Conservation (phyloP, 352 stramenopile species). For the Phytophthora lateralis region DNA sequence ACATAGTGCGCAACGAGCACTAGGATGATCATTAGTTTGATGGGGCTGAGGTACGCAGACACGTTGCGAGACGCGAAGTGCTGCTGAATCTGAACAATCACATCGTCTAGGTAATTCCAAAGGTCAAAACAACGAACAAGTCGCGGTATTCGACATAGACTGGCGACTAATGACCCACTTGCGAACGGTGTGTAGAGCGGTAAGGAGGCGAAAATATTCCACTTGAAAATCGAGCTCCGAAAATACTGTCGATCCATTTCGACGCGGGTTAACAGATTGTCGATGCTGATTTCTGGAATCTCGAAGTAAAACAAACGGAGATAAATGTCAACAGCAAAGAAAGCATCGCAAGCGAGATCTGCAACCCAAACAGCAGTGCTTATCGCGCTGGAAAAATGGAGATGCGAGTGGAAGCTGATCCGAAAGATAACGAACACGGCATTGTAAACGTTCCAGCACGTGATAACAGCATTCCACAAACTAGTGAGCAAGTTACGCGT, state of each 20-base stretch:
- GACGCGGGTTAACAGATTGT: conserved; percentile 51
- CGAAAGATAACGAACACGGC: conserved; percentile 69
- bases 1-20: conserved; percentile 65
- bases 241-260: conserved; percentile 43
- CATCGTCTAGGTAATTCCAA: conserved; percentile 61
- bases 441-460: conserved; percentile 72
- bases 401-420: conserved; percentile 63
- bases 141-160: conserved; percentile 58
- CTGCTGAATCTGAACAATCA: conserved; percentile 77
- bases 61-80: conserved; percentile 68
- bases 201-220: conserved; percentile 57
- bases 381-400: conserved; percentile 33
- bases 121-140: conserved; percentile 60
- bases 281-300: conserved; percentile 40
- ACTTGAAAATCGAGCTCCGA: conserved; percentile 49
- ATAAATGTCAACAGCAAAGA: conserved; percentile 69
- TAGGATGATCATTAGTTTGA: conserved; percentile 77
- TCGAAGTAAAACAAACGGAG: conserved; percentile 73
- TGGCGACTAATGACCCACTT: conserved; percentile 37
- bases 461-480: conserved; percentile 58
- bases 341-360: conserved; percentile 60
- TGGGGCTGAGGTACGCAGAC: conserved; percentile 67
- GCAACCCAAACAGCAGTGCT: conserved; percentile 40
- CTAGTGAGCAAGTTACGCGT: conserved; percentile 32
- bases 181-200: conserved; percentile 47